Base-by-base conservation (phyloP, 129 eudicot genomes). In the Chrysanthemum makinoi region DNA sequence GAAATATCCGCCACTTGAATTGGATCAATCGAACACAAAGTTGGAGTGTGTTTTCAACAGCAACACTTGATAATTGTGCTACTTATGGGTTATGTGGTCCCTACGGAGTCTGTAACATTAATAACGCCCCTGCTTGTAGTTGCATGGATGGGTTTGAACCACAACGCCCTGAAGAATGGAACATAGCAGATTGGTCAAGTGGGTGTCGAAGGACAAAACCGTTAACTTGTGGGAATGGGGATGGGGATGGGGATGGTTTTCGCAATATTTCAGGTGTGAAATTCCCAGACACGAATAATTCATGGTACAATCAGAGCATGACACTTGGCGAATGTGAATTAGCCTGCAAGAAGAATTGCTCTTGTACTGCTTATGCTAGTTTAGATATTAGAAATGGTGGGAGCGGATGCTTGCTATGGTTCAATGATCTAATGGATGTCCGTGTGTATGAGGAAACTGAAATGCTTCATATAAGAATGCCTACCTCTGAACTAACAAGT, bases 371-470 rank as follows among this genome's bases (percentile, higher is more conserved):
- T 14, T 89, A 84, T 50, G 68, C 90, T 17, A 80, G 73, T 62
- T 52, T 76, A 12, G 79, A 81, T 72, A 55, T 79, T 13, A 74
- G 80, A 9, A 74, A 66, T 4, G 57, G 81, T 0, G 91, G 96
- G 13, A 74, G 77, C 15, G 93, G 96, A 44, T 89, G 94, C 73
- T 76, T 87, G 80, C 63, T 75, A 11, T 89, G 92, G 93, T 82
- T 62, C 46, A 60, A 56, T 24, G 88, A 82, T 56, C 73, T 89
- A 70, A 52, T 83, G 52, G 96, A 89, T 60, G 72, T 79, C 9
- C 68, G 79, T 19, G 59, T 68, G 30, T 57, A 80, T 11, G 39
- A 65, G 11, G 80, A 61, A 54, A 24, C 65, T 48, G 83, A 80
- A 73, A 72, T 83, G 64, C 62, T 89, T 5, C 69, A 82, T 58